phyloP scores from a whole-genome alignment of 805 yeast genomes.

The Zygosaccharomyces lentus region DNA sequence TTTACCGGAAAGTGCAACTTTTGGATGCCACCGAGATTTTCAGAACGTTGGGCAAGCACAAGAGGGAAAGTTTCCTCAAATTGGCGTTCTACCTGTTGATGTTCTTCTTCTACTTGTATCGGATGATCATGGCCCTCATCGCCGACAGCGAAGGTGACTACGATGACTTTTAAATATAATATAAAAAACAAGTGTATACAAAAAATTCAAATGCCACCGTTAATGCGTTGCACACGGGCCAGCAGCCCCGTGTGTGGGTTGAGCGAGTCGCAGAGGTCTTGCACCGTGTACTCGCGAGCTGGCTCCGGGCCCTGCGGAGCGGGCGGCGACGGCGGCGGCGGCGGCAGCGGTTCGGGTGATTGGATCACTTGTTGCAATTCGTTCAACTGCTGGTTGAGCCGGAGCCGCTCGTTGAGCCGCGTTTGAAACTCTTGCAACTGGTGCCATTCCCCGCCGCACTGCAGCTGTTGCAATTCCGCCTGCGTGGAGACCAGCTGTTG shows the following conservation, averaged over 20 bases:
- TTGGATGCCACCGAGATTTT: conserved; percentile 97
- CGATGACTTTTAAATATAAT: not conserved
- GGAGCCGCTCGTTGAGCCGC: conserved; percentile 13
- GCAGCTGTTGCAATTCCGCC: conserved; percentile 13
- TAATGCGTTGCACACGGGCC: conserved; percentile 10
- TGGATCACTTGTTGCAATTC: conserved; percentile 6
- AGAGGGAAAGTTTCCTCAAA: conserved; percentile 86
- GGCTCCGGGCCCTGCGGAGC: conserved; percentile 1
- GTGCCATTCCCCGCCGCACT: conserved; percentile 18
- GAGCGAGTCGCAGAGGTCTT: conserved; percentile 12
- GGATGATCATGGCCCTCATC: conserved; percentile 92
- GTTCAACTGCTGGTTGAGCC: conserved; percentile 16
- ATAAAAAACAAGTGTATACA: conserved; percentile 2
- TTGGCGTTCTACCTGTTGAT: conserved; percentile 84
- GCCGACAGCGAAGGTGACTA: conserved; percentile 46
- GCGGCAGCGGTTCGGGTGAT: not conserved
- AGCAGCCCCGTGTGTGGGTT: conserved; percentile 23
- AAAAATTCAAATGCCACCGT: not conserved
- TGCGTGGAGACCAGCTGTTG: conserved; percentile 18
- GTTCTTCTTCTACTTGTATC: conserved; percentile 93
- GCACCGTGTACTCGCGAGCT: conserved; percentile 2
- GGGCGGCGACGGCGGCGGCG: not conserved
- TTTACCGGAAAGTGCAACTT: conserved; percentile 72
- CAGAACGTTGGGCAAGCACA: conserved; percentile 87
- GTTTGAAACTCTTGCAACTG: conserved; percentile 16